A percentile compares a stretch with the other conserved stretches of the same genome.
Evolutionary conservation across 108 stramenopile species (phyloP).

Genomic region (Stephanodiscus minutulus): DNA sequence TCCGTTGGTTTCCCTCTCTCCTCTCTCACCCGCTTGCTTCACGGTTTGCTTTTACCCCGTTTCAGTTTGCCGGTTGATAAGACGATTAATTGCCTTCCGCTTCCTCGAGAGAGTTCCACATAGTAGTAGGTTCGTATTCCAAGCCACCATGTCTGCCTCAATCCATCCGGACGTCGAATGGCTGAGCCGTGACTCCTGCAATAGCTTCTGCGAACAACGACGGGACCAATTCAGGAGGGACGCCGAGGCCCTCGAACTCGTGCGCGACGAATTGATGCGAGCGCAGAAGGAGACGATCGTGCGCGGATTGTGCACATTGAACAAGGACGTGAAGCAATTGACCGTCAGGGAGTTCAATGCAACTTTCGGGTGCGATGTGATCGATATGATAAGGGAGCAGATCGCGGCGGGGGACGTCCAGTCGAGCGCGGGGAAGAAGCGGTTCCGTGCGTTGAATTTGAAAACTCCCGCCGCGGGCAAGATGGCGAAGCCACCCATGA

Average conservation of each 20-base stretch:
- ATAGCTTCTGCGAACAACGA: conserved; percentile 17
- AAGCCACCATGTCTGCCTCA: not conserved
- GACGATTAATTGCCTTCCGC: no score
- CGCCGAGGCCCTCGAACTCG: conserved; percentile 20
- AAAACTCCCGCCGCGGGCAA: conserved; percentile 49
- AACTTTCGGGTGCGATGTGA: conserved; percentile 57
- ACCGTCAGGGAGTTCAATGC: conserved; percentile 71
- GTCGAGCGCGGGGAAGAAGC: conserved; percentile 16
- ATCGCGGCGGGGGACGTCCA: conserved; percentile 22
- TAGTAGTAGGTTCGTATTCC: no score
- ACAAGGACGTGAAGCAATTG: conserved; percentile 58
- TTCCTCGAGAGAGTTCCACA: no score
- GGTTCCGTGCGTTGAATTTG: conserved; percentile 30
- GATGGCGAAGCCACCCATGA: conserved; percentile 24
- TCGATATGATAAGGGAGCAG: conserved; percentile 51
- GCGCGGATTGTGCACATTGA: conserved; percentile 48
- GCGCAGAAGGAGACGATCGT: conserved; percentile 26
- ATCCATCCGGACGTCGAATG: conserved; percentile 22
- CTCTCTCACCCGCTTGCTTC: no score
- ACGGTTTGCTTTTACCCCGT: no score
- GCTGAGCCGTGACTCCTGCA: conserved; percentile 28
- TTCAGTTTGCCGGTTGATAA: not conserved
- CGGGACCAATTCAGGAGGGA: conserved; percentile 22
- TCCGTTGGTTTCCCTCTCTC: no score
- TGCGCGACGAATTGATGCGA: conserved; percentile 22